Evolutionary conservation across 257 asterid species (phyloP).

Genomic region (Ballota nigra): DNA sequence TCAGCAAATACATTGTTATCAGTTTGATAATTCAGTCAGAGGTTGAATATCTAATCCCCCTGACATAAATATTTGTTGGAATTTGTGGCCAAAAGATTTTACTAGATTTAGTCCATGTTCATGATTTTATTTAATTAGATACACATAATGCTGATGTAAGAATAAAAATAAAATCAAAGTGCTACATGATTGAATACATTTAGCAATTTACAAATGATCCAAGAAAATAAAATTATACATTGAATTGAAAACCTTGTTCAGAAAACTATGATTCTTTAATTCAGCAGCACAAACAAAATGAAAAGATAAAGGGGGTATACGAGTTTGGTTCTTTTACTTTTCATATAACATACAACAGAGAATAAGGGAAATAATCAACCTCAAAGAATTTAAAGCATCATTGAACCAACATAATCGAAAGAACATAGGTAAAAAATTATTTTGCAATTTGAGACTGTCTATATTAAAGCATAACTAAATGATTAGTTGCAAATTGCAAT

Average conservation of each 20-base stretch:
- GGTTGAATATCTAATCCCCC: neutral
- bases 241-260: neutral
- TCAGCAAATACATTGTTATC: too few relatives aligned
- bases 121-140: neutral
- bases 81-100: neutral
- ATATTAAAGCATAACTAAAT: conserved; percentile 41
- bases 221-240: neutral
- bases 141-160: neutral
- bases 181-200: neutral
- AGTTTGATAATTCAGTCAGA: neutral
- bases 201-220: neutral
- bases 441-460: neutral
- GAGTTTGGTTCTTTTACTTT: neutral
- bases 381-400: neutral
- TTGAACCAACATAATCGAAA: neutral
- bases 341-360: neutral
- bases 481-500: conserved; percentile 76
- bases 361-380: neutral
- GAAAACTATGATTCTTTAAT: neutral
- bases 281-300: neutral
- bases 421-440: neutral
- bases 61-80: neutral
- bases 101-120: neutral
- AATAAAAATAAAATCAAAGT: neutral
- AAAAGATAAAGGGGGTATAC: neutral